Conservation (phyloP, 108 stramenopile genomes). For the Cyclotella kingstonii region DNA sequence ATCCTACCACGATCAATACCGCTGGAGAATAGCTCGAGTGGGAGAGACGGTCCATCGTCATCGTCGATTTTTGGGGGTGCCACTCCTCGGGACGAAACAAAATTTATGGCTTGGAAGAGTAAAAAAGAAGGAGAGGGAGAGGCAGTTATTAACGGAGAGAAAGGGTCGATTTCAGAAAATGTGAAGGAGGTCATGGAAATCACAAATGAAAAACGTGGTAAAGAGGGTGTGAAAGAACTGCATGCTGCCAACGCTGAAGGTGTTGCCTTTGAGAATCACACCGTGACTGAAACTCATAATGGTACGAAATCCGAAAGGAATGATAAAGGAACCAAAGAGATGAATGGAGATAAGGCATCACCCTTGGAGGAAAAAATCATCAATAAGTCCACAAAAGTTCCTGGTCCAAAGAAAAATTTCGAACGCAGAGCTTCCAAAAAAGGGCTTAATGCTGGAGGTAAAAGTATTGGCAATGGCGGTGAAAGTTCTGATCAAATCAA, state of each 20-base stretch:
- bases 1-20: constrained; percentile 66
- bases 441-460: neutral
- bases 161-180: constrained; percentile 13
- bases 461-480: constrained; percentile 7
- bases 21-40: constrained; percentile 39
- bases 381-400: neutral
- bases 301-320: no score
- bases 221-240: constrained; percentile 4
- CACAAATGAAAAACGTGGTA: neutral
- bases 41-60: neutral
- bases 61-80: constrained; percentile 74
- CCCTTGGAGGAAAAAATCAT: neutral
- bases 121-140: neutral
- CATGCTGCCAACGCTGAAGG: neutral
- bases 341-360: neutral
- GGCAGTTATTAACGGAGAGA: neutral
- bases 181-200: constrained; percentile 1
- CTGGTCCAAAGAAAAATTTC: neutral
- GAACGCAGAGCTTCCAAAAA: constrained; percentile 1
- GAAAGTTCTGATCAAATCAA: constrained; percentile 11
- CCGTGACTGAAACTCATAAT: no score
- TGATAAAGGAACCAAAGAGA: neutral
- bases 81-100: constrained; percentile 62
- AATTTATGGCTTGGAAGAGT: constrained; percentile 41
- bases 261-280: no score